Evolutionary conservation across 352 stramenopile species (phyloP), one percentile per base, ranked within the genome.

Genomic region (Phytophthora kernoviae): DNA sequence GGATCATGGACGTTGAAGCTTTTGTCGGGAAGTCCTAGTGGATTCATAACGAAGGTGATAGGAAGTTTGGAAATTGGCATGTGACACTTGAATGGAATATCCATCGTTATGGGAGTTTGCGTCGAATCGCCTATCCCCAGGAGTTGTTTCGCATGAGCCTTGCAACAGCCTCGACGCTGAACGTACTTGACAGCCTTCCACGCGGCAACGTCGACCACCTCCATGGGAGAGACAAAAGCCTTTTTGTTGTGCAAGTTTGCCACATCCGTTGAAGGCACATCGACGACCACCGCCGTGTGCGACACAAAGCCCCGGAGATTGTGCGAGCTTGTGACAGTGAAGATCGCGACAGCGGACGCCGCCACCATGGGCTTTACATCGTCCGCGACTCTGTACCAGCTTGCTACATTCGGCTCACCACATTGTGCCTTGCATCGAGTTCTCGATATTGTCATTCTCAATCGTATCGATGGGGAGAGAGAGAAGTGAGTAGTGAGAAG

Each of bases 331-430:
- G 62, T 77, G 77, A 58, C 79, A 93, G 45, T 54, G 58, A 8
- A 62, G 39, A 40, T 87, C 68, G 10, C 80, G 83, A 65, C 86
- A 94, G 6, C 81, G 80, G 15, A 77, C 86, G 42, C 86, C 86
- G 39, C 86, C 86, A 32, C 86, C 86, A 37, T 94, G 86, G 4
- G 84, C 86, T 51, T 92, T 92, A 58, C 82, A 92, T 8, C 88
- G 65, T 6, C 77, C 74, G 6, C 78, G 64, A 10, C 80, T 90
- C 62, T 92, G 80, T 10, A 79, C 83, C 58, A 84, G 87, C 53
- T 90, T 92, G 42, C 77, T 72, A 52, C 83, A 92, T 14, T 61
- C 75, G 55, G 43, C 34, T 81, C 56, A 27, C 81, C 68, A 50
- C 83, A 92, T 18, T 67, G 75, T 4, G 37, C 37, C 12, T 43